Evolutionary conservation across 2,329 filamentous ascomycete species (phyloP).

Genomic region (Pseudogymnoascus sp.): DNA sequence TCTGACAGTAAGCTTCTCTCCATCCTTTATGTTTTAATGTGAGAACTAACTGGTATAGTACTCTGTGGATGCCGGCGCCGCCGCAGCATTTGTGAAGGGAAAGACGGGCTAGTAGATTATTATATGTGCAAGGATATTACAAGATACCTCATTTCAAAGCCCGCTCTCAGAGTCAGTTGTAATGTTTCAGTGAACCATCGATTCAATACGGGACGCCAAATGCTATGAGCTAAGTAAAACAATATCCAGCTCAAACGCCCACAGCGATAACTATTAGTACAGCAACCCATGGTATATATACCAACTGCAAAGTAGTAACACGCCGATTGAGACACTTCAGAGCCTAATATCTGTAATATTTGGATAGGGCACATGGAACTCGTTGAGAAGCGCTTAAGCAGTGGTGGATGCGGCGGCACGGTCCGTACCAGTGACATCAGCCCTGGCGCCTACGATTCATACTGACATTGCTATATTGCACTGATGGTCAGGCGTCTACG

Average conservation of each 20-base stretch:
- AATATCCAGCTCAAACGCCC: background rate
- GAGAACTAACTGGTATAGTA: conserved; percentile 4
- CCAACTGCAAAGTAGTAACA: background rate
- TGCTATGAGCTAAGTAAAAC: background rate
- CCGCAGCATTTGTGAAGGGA: conserved; percentile 8
- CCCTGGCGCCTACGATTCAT: too few species aligned
- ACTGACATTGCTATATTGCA: too few species aligned
- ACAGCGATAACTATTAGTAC: background rate
- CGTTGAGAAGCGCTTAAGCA: too few species aligned
- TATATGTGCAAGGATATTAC: background rate
- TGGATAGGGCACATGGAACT: too few species aligned
- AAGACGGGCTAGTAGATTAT: background rate
- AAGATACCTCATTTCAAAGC: background rate
- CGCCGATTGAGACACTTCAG: background rate
- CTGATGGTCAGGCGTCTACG: too few species aligned
- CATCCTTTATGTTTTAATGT: too few species aligned
- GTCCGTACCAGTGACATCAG: too few species aligned
- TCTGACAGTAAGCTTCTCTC: conserved; percentile 6
- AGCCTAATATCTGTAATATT: background rate
- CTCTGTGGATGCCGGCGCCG: conserved; percentile 6
- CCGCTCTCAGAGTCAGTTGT: background rate
- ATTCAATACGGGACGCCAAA: background rate
- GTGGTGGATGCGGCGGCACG: too few species aligned
- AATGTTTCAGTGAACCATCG: background rate
- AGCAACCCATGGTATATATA: background rate